Base-by-base conservation (phyloP, 2,329 filamentous ascomycete genomes). In the Teratosphaeria viscida region DNA sequence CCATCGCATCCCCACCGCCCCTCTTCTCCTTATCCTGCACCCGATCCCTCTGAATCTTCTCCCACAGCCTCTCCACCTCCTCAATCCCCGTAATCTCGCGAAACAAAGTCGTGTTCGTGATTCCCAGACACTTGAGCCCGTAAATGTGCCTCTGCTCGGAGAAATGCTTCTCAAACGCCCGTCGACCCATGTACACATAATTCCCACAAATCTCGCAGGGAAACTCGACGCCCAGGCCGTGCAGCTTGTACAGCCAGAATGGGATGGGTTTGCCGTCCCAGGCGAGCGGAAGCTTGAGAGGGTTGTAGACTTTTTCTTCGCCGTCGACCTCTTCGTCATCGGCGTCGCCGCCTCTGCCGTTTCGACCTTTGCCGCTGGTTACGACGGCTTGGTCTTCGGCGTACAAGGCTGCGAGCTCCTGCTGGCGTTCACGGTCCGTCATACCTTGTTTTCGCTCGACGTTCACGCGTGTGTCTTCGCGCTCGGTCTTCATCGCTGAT, bases 221-320 rank as follows among this genome's bases (percentile, higher is more conserved):
- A 66, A 96, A 96, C 68, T 99, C 94, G 12, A 96, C 91, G 8
- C 94, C 94, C 29, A 99, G 79, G 1, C 94, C 94, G 71, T 99
- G 94, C 16, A 99, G 81, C 67, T 96, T 94, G 80, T 97, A 99
- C 16, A 99, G 82, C 94, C 94, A 99, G 79, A 94, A 99, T 0
- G 95, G 94, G 68, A 99, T 99, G 0, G 95, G 94, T 72, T 99
- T 99, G 67, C 95, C 94, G 66, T 99, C 94, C 95, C 95, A 99
- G 2, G 90, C 92, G 7, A 99, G 81, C 0, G 94, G 94, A 1
- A 99, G 81, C 72, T 99, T 99, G 65, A 99, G 82, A 0, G 94
- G 94, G 73, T 99, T 99, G 80, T 97, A 96, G 61, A 97, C 89
- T 71, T 86, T 92, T 64, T 96, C 91, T 52, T 92, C 89, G 57